A percentile compares a stretch with the other conserved stretches of the same genome.
Conservation (phyloP, 2,329 filamentous ascomycete genomes). For the Amphichorda felina region DNA sequence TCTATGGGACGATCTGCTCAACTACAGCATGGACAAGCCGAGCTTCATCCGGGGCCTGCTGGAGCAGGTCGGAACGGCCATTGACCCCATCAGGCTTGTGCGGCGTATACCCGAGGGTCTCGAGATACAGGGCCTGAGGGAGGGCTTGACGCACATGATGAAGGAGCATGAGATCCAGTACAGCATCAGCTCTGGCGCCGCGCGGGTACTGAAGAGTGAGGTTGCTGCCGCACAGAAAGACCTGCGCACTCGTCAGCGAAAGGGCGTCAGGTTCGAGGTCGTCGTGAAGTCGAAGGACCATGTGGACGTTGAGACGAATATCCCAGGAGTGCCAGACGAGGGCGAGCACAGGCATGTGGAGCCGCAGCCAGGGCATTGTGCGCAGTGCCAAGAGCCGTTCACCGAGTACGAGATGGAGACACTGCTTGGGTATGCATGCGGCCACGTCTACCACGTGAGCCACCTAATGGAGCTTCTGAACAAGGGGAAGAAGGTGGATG, state of each 20-base stretch:
- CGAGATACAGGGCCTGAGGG: constrained; percentile 80
- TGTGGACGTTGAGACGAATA: not conserved
- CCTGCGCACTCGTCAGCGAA: constrained; percentile 66
- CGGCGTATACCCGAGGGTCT: constrained; percentile 84
- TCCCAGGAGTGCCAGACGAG: constrained; percentile 8
- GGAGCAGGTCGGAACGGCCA: constrained; percentile 86
- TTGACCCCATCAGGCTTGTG: constrained; percentile 85
- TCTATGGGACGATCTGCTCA: constrained; percentile 86
- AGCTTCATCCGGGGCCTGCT: constrained; percentile 85
- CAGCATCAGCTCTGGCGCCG: constrained; percentile 83
- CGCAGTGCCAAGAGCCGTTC: constrained; percentile 43
- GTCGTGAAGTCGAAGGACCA: constrained; percentile 17
- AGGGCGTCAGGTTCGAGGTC: constrained; percentile 83
- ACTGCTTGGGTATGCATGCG: constrained; percentile 69
- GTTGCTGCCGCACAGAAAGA: constrained; percentile 75
- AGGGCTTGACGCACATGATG: constrained; percentile 82
- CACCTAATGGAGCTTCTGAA: constrained; percentile 51
- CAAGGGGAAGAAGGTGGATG: constrained; percentile 30
- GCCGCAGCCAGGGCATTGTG: constrained; percentile 43
- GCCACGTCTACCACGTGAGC: constrained; percentile 68
- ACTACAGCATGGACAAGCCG: constrained; percentile 97
- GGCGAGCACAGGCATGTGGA: constrained; percentile 15
- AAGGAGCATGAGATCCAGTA: constrained; percentile 93
- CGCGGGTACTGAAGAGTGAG: constrained; percentile 75
- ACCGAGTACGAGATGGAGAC: constrained; percentile 55